phyloP scores from a whole-genome alignment of 106 monocot species.

The Narthecium ossifragum region DNA sequence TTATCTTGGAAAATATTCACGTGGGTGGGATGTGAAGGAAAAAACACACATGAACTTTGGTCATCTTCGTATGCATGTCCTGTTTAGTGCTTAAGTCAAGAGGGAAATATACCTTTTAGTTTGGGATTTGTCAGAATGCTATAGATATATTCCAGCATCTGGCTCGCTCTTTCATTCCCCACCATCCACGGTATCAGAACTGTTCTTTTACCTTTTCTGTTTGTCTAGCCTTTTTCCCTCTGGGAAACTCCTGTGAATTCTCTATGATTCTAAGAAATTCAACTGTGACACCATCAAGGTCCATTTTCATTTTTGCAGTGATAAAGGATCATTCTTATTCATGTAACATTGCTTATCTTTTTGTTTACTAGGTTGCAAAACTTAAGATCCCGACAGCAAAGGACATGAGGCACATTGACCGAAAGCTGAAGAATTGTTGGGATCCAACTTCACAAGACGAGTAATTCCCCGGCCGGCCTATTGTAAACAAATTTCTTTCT shows the following conservation, averaged over 20 bases:
- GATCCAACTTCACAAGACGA: conserved; percentile 91
- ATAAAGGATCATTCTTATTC: neutral
- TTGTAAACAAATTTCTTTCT: neutral
- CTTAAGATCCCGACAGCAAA: conserved; percentile 52
- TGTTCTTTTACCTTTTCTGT: too few species aligned
- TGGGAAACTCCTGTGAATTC: neutral
- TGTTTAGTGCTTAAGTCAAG: too few species aligned
- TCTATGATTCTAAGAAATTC: neutral
- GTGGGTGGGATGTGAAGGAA: too few species aligned
- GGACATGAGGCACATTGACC: conserved; percentile 91
- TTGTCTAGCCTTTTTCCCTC: neutral
- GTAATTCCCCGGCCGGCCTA: conserved; percentile 21
- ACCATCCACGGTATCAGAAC: too few species aligned
- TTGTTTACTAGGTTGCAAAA: conserved; percentile 35
- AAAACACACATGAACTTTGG: too few species aligned
- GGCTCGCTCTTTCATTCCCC: too few species aligned
- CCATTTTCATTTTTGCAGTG: neutral
- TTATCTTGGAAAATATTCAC: too few species aligned
- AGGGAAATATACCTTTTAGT: too few species aligned
- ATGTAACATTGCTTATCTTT: neutral
- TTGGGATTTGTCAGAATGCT: too few species aligned
- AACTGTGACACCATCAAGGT: neutral
- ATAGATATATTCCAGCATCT: too few species aligned
- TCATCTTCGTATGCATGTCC: too few species aligned
- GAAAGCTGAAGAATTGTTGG: conserved; percentile 74